A percentile compares a stretch with the other conserved stretches of the same genome.
These are phyloP conservation scores for Yamadazyma pseudoaaseri DNA, from an alignment of 1,139 yeast species.

Conservation along the genomic window DNA sequence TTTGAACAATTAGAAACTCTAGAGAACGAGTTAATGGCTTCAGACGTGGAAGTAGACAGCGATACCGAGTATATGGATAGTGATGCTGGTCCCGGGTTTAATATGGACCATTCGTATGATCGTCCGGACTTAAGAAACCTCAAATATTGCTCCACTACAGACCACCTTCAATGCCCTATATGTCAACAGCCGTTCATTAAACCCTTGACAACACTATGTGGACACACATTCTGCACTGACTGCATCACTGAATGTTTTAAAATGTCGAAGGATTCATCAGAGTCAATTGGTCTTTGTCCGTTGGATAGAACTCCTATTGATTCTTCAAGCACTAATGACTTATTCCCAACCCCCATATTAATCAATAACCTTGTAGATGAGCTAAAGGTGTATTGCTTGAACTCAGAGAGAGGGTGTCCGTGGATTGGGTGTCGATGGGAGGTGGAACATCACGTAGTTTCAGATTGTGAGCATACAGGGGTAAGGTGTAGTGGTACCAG, in stretches of 20 bases:
- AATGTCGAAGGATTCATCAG: conserved; percentile 21
- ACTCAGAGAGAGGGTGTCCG: conserved; percentile 52
- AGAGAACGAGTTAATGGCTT: no score
- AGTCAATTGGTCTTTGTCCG: conserved; percentile 50
- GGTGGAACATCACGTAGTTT: conserved; percentile 48
- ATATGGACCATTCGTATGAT: conserved; percentile 1
- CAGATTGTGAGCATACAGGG: conserved; percentile 52
- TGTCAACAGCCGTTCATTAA: conserved; percentile 56
- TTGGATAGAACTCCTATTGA: conserved; percentile 57
- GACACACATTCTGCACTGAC: conserved; percentile 56
- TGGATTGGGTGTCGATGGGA: conserved; percentile 65
- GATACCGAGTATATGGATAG: no score
- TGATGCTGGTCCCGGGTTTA: conserved; percentile 1
- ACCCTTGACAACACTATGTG: conserved; percentile 58
- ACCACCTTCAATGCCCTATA: conserved; percentile 57
- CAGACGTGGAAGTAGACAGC: no score
- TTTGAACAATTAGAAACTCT: no score
- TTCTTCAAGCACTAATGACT: conserved; percentile 36
- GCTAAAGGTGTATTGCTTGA: conserved; percentile 55
- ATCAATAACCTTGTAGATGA: conserved; percentile 64
- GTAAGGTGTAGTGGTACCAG: conserved; percentile 42
- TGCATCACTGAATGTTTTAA: conserved; percentile 51
- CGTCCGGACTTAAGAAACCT: conserved; percentile 34
- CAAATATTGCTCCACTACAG: conserved; percentile 39
- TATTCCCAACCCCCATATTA: conserved; percentile 62